Evolutionary conservation across 148 eudicot genomes (phyloP), one percentile per base, ranked within the genome.

Genomic region (Cornus suecica): DNA sequence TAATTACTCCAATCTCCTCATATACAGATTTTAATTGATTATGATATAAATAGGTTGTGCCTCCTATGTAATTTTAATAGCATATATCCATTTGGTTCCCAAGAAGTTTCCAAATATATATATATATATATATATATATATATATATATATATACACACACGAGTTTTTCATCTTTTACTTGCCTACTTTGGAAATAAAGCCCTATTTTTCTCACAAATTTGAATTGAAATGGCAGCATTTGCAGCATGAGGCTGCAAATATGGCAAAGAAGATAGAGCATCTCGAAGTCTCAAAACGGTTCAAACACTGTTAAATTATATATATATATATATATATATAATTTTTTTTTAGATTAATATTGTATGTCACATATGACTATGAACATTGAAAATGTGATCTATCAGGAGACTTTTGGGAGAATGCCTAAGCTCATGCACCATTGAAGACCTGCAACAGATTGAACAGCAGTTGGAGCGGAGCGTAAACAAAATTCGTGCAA

Each of bases 331-430:
- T n/a, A n/a, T n/a, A n/a, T n/a, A n/a, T n/a, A n/a, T n/a, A n/a
- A n/a, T 52, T 26, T 9, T 32, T 60, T 69, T 41, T 45, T 70
- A 24, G 51, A 22, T n/a, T 1, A 22, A 22, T n/a, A 1, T 6
- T 31, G 29, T 5, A 7, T 65, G 3, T 26, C 9, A 26, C 72
- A 45, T 69, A 66, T 51, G 77, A 20, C n/a, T 31, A 11, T 67
- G 10, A 37, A 16, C 0, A 20, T 45, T 54, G 25, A 28, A 74
- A 10, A 5, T 66, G 51, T 31, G 66, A 52, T 60, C 10, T 10
- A 22, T 26, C 58, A 92, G 99, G 86, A 89, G 82, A 82, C 87
- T 95, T 58, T 79, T 92, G 74, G 99, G 99, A 78, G 97, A 92
- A 80, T 89, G 90, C 30, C 32, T 95, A 65, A 86, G 87, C 58